These are phyloP conservation scores for Pleurotus djamor DNA, from an alignment of 768 basidiomycete species.

Conservation along the genomic window DNA sequence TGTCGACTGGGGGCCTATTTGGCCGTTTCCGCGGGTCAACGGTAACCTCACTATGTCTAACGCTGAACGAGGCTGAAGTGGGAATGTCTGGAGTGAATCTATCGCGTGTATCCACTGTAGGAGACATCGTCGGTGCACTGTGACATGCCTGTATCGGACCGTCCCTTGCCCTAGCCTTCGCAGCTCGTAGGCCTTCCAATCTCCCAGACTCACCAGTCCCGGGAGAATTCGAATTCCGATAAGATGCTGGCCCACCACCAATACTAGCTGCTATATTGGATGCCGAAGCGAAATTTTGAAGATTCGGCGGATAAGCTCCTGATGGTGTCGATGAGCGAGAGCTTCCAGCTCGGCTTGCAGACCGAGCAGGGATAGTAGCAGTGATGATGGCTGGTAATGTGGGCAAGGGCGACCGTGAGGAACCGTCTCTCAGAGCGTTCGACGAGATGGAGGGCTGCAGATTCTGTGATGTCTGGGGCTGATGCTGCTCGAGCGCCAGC, in stretches of 20 bases:
- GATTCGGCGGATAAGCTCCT: background rate
- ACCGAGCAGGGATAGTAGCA: too few species aligned
- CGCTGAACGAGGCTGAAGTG: background rate
- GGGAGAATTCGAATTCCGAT: background rate
- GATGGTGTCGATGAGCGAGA: too few species aligned
- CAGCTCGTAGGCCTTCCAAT: background rate
- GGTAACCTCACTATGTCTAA: background rate
- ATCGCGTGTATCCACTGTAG: background rate
- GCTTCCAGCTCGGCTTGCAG: too few species aligned
- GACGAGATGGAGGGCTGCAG: too few species aligned
- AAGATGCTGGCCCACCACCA: background rate
- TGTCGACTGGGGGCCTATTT: background rate
- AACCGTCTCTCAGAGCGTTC: too few species aligned
- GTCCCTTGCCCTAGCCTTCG: background rate
- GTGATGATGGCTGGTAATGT: too few species aligned
- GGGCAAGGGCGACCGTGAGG: too few species aligned
- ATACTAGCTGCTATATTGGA: background rate
- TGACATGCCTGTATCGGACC: background rate
- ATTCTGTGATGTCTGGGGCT: too few species aligned
- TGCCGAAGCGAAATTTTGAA: background rate
- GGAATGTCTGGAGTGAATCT: background rate
- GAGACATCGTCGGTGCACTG: background rate
- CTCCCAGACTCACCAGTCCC: background rate
- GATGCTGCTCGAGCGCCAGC: too few species aligned
- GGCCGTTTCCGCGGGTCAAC: background rate